These are phyloP conservation scores for Pelargonium nanum DNA, from an alignment of 345 rosid genomes.

Conservation along the genomic window DNA sequence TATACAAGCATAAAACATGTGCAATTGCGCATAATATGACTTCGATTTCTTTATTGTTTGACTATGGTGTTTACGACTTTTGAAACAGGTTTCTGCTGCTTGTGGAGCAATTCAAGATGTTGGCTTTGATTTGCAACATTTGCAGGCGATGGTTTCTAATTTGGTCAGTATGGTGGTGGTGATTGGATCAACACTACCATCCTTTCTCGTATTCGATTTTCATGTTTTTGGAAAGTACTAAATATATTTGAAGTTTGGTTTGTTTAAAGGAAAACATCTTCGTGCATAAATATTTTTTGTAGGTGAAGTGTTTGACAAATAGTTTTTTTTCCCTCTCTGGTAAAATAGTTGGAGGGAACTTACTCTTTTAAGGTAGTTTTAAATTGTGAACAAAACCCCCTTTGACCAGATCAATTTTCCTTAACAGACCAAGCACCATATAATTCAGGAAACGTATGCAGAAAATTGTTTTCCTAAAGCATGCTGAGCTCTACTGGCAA, in stretches of 20 bases:
- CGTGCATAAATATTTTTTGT: background rate
- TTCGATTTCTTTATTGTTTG: background rate
- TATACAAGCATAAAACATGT: background rate
- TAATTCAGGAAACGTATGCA: background rate
- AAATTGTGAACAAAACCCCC: too few species aligned
- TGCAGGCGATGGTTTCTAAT: conserved; percentile 51
- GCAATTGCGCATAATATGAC: background rate
- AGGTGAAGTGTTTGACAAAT: too few species aligned
- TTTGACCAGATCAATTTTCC: background rate
- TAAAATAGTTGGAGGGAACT: background rate
- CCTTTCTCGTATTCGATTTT: background rate
- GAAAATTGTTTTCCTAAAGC: background rate
- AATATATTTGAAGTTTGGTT: too few species aligned
- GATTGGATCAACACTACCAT: background rate
- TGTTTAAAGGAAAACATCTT: too few species aligned
- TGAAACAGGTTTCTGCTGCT: conserved; percentile 58
- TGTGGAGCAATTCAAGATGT: conserved; percentile 46
- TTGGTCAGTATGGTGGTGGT: conserved; percentile 39
- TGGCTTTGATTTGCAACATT: conserved; percentile 45
- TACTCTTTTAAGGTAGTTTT: too few species aligned
- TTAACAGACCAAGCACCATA: background rate
- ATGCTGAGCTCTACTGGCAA: background rate
- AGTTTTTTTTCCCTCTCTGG: too few species aligned
- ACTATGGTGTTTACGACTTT: conserved; percentile 3
- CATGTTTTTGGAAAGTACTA: background rate